A percentile compares a stretch with the other conserved stretches of the same genome.
Conservation (phyloP, 1,284 basidiomycete genomes). For the Coniferiporia sulphurascens region DNA sequence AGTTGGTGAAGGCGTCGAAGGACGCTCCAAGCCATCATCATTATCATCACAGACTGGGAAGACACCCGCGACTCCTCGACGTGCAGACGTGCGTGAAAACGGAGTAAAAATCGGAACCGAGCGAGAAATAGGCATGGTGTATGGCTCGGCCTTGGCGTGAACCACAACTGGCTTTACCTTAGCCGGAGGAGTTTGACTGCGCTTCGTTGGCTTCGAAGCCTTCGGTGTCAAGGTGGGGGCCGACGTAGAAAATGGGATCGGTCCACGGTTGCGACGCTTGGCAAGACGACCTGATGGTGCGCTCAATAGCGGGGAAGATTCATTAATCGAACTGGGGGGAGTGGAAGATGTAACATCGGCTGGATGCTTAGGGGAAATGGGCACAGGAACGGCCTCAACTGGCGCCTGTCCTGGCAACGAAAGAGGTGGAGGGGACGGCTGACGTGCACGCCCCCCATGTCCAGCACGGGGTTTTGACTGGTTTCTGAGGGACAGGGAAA, state of each 20-base stretch:
- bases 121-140: slow-evolving; percentile 7
- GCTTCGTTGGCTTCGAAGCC: neutral
- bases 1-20: slow-evolving; percentile 11
- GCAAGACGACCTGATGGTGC: slow-evolving; percentile 16
- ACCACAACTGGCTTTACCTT: slow-evolving; percentile 10
- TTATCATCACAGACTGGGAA: slow-evolving; percentile 18
- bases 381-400: slow-evolving; percentile 8
- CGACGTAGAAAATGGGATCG: slow-evolving; percentile 6
- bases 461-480: slow-evolving; percentile 18
- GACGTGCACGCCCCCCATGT: slow-evolving; percentile 18
- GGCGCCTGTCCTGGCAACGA: slow-evolving; percentile 9
- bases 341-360: neutral
- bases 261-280: slow-evolving; percentile 17
- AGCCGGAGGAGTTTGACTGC: neutral
- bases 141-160: slow-evolving; percentile 2
- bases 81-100: neutral
- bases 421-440: slow-evolving; percentile 18
- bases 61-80: neutral
- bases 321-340: neutral
- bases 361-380: neutral
- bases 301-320: slow-evolving; percentile 2
- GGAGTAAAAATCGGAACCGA: slow-evolving; percentile 13
- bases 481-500: neutral
- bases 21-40: slow-evolving; percentile 12
- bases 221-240: slow-evolving; percentile 6